Evolutionary conservation across 495 filamentous ascomycete genomes (phyloP), one percentile per base, ranked within the genome.

Genomic region (Aspergillus sclerotioniger): DNA sequence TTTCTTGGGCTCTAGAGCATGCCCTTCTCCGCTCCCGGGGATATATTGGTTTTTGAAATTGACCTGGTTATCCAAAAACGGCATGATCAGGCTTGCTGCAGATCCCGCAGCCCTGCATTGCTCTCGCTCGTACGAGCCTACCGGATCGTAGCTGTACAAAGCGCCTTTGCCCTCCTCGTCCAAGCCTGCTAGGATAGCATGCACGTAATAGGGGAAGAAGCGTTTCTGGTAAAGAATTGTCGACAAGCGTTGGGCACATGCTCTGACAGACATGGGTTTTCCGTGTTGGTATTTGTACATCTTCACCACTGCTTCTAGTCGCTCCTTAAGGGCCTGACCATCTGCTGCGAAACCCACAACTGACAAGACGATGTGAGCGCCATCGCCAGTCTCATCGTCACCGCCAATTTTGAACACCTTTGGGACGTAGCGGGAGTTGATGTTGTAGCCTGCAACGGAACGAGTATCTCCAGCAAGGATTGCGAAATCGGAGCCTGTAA

Each of bases 1-100:
- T 63, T 86, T 82, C 65, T 76, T 75, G 29, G 67, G 62, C 74
- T 89, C 74, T 53, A 96, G 81, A 20, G 84, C 89, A 72, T 94
- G 89, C 39, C 92, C 92, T 63, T 83, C 84, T 54, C 90, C 91
- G 65, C 88, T 91, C n/a, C 86, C 88, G 9, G 94, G 94, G 28
- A 91, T 79, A 71, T 96, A 95, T 78, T 98, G 94, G 71, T 98
- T 98, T 82, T 98, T 98, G 81, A 91, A 94, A 76, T 98, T 97
- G 78, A 98, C 94, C 74, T 98, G 95, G 71, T 98, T 98, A 73
- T 98, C 94, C 70, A 98, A 79, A 80, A 98, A 98, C 4, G 94
- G 94, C 89, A 97, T 98, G 72, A 98, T 98, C 76, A 98, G 78
- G 63, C 90, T 96, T 37, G 90, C 88, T 31, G 95, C 94, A n/a